A percentile compares a stretch with the other conserved stretches of the same genome.
Conservation (phyloP, 176 grass and related monocot genomes). For the Phyllostachys edulis region DNA sequence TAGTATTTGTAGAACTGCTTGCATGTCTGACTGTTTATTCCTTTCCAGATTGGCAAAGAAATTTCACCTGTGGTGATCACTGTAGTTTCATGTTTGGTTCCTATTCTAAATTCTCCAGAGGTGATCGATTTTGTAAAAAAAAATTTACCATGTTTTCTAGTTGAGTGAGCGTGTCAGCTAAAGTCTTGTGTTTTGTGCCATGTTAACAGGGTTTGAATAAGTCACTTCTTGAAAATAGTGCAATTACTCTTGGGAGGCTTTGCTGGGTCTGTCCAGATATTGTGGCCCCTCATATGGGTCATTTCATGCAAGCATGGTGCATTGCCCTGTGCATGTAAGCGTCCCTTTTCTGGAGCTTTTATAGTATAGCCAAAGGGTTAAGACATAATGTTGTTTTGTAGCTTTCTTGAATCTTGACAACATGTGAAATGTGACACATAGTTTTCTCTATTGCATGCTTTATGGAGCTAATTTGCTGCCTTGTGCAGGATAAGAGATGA, state of each 20-base stretch:
- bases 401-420: not conserved
- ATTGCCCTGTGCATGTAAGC: slow-evolving; percentile 84
- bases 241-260: slow-evolving; percentile 95
- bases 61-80: slow-evolving; percentile 75
- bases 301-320: slow-evolving; percentile 97
- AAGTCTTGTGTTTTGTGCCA: not conserved
- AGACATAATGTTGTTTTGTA: not conserved
- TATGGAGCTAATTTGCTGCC: not conserved
- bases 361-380: not conserved
- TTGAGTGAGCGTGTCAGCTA: slow-evolving; percentile 27
- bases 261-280: slow-evolving; percentile 92
- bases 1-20: not conserved
- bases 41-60: slow-evolving; percentile 78
- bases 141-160: not conserved
- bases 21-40: slow-evolving; percentile 13
- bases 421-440: not conserved
- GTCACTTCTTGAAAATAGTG: slow-evolving; percentile 91
- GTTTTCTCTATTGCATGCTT: not conserved
- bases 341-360: not conserved
- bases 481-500: slow-evolving; percentile 93
- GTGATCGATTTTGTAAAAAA: no score
- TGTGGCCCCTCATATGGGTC: slow-evolving; percentile 85
- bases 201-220: slow-evolving; percentile 72
- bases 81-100: slow-evolving; percentile 67
- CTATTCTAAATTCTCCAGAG: slow-evolving; percentile 74